Evolutionary conservation across 495 filamentous ascomycete genomes (phyloP).

Genomic region (Rostrohypoxylon terebratum): DNA sequence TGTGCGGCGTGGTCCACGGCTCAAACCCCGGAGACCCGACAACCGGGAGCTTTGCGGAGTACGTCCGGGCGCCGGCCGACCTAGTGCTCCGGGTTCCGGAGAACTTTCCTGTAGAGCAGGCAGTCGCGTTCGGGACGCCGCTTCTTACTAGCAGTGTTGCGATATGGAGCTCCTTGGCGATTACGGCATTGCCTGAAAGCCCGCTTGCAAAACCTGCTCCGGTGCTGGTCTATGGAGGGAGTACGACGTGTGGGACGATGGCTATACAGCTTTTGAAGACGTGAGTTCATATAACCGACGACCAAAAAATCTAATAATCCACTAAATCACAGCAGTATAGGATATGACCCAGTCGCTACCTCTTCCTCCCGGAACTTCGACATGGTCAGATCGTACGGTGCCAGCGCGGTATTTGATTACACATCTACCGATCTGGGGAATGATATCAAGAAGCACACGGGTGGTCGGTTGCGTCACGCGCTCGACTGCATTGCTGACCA

Average conservation of each 20-base stretch:
- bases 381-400: neutral
- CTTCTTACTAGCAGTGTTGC: neutral
- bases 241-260: neutral
- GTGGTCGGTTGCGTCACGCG: neutral
- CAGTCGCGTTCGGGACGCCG: neutral
- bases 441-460: neutral
- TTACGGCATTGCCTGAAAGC: neutral
- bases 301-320: neutral
- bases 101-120: neutral
- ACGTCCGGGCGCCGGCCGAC: neutral
- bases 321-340: neutral
- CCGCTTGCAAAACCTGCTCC: neutral
- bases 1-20: neutral
- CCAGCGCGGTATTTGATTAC: neutral
- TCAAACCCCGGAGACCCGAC: neutral
- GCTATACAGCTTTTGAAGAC: constrained; percentile 7
- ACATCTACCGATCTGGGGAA: neutral
- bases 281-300: neutral
- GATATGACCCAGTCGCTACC: neutral
- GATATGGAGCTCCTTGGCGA: neutral
- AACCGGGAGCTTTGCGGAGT: neutral
- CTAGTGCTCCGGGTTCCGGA: neutral
- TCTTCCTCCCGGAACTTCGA: neutral
- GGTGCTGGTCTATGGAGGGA: neutral
- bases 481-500: neutral